Evolutionary conservation across 1,139 yeast species (phyloP).

Genomic region (Debaryomyces robertsiae): DNA sequence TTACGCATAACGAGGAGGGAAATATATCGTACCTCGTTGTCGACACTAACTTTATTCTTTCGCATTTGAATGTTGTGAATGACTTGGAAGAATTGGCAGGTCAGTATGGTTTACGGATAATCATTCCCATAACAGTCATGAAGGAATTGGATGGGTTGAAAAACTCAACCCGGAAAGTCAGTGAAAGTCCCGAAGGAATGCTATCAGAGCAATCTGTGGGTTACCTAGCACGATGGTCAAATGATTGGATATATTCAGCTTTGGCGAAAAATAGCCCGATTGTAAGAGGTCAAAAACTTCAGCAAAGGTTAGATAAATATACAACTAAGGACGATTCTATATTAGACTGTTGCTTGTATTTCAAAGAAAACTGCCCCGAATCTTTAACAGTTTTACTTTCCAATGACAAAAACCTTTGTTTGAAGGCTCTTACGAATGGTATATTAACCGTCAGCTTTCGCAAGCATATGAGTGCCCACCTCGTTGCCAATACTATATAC

Average conservation of each 20-base stretch:
- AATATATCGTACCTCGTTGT: constrained; percentile 51
- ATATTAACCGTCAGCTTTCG: constrained; percentile 69
- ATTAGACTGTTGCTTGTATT: constrained; percentile 78
- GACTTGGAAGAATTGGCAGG: constrained; percentile 44
- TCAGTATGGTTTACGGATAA: constrained; percentile 48
- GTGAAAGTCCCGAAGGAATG: constrained; percentile 14
- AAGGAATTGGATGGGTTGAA: constrained; percentile 83
- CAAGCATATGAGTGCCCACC: constrained; percentile 58
- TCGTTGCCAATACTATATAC: constrained; percentile 55
- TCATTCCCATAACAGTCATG: constrained; percentile 72
- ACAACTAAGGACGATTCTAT: constrained; percentile 77
- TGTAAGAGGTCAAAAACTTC: constrained; percentile 66
- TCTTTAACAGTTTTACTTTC: constrained; percentile 67
- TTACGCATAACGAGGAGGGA: constrained; percentile 22
- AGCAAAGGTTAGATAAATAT: constrained; percentile 48
- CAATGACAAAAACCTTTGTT: constrained; percentile 81
- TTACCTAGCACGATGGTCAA: constrained; percentile 69
- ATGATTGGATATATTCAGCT: constrained; percentile 71
- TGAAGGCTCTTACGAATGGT: constrained; percentile 70
- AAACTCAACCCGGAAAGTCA: constrained; percentile 29
- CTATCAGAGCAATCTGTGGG: constrained; percentile 44
- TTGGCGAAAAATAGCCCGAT: constrained; percentile 54
- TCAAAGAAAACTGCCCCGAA: constrained; percentile 40
- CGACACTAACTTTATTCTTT: constrained; percentile 77
- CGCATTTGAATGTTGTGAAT: constrained; percentile 61